These are phyloP conservation scores for Aquilaria yunnanensis DNA, from an alignment of 345 rosid genomes.

Conservation along the genomic window DNA sequence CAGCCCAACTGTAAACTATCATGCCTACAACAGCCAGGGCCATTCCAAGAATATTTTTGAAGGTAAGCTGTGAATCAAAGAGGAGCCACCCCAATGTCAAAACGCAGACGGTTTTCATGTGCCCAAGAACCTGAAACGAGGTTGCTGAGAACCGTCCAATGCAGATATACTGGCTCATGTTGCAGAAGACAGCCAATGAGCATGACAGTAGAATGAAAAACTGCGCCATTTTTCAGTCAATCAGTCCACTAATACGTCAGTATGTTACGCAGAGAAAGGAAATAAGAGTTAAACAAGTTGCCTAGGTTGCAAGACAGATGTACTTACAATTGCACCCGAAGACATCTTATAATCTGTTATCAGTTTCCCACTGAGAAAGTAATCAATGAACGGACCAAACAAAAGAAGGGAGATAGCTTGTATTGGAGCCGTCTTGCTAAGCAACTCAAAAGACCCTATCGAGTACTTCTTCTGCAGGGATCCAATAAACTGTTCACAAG, in stretches of 20 bases:
- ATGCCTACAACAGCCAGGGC: constrained; percentile 31
- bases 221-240: constrained; percentile 18
- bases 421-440: constrained; percentile 41
- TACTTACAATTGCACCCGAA: constrained; percentile 27
- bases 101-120: constrained; percentile 44
- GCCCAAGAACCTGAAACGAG: constrained; percentile 46
- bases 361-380: constrained; percentile 24
- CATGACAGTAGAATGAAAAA: constrained; percentile 34
- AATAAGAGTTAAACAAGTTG: background rate
- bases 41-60: constrained; percentile 40
- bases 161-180: constrained; percentile 46
- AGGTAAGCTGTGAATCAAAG: constrained; percentile 33
- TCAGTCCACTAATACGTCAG: background rate
- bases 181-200: constrained; percentile 41
- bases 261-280: no score
- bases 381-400: constrained; percentile 35
- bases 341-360: constrained; percentile 29
- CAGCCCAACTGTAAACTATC: constrained; percentile 33
- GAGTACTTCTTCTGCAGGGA: constrained; percentile 39
- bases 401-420: constrained; percentile 34
- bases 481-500: constrained; percentile 29
- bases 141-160: constrained; percentile 43
- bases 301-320: constrained; percentile 2
- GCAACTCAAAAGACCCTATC: constrained; percentile 36
- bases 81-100: constrained; percentile 34